Evolutionary conservation across 176 grass and related monocot genomes (phyloP).

Genomic region (Themeda triandra): DNA sequence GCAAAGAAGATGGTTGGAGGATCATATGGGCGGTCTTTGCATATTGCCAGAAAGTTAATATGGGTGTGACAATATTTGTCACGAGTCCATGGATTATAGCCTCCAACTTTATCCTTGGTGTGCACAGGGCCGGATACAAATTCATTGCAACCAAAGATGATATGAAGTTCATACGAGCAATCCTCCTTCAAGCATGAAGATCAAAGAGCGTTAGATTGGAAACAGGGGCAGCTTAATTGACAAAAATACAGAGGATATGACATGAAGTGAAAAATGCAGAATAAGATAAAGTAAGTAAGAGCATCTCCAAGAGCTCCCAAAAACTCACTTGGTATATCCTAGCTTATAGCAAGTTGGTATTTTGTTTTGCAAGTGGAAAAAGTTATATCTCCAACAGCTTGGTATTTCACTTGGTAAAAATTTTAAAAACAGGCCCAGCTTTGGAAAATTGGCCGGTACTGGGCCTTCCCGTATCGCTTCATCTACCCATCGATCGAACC

Average conservation of each 20-base stretch:
- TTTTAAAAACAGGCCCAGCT: too few relatives aligned
- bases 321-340: too few relatives aligned
- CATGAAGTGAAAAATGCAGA: neutral
- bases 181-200: neutral
- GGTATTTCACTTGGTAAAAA: too few relatives aligned
- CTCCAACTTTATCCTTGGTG: neutral
- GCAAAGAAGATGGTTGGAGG: neutral
- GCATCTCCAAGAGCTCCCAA: too few relatives aligned
- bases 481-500: too few relatives aligned
- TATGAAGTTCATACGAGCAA: neutral
- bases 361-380: too few relatives aligned
- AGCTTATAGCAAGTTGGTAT: too few relatives aligned
- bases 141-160: conserved; percentile 16
- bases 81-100: neutral
- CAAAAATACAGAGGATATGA: neutral
- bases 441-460: too few relatives aligned
- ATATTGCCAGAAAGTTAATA: conserved; percentile 7
- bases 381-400: too few relatives aligned
- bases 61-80: neutral
- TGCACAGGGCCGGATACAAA: neutral
- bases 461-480: too few relatives aligned
- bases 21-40: neutral
- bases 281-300: neutral
- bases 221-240: too few relatives aligned
- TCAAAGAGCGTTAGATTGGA: neutral